Base-by-base conservation (phyloP, 495 filamentous ascomycete genomes). In the Tuber umbilicatum region DNA sequence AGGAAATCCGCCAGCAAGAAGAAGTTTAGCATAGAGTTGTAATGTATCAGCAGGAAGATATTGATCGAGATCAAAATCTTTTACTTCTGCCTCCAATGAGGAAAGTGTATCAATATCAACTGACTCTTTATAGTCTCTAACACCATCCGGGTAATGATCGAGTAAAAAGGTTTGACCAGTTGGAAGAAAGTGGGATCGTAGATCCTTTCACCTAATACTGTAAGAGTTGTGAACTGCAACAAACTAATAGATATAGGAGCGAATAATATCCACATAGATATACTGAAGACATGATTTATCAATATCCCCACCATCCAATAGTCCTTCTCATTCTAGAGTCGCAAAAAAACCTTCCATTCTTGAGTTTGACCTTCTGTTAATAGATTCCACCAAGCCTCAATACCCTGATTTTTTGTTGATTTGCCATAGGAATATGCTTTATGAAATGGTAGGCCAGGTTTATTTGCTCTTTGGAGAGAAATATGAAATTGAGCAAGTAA, bases 181-280 rank as follows among this genome's bases (percentile, higher is more conserved):
- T 0, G 68, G 73, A 1, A 74, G 27, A 43, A 71, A 71, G 14
- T 74, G 68, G 10, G 37, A 12, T 37, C 23, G 0, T 5, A 37
- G 55, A 0, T 19, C 27, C 1, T 71, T 37, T 16, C 70, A 41
- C 0, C 35, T 12, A 12, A 74, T 74, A 1, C 45, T 39, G 23
- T 67, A 45, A 2, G 69, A 60, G 14, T 74, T 71, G 2, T 71
- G 73, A 3, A 74, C 27, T 0, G n/a, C 38, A 21, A 74, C 45
- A 74, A 64, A 74, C 43, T 50, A 21, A 43, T 67, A 45, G 2
- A 70, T 74, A 74, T 71, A 45, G 0, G 67, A 41, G 35, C 38
- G n/a, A 35, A 71, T n/a, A 27, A 71, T 74, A 42, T 74, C 3
- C 45, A 74, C 71, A n/a, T n/a, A n/a, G n/a, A 74, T 71, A 38